A percentile compares a stretch with the other conserved stretches of the same genome.
phyloP scores from a whole-genome alignment of 805 yeast species.

The Suhomyces emberorum region DNA sequence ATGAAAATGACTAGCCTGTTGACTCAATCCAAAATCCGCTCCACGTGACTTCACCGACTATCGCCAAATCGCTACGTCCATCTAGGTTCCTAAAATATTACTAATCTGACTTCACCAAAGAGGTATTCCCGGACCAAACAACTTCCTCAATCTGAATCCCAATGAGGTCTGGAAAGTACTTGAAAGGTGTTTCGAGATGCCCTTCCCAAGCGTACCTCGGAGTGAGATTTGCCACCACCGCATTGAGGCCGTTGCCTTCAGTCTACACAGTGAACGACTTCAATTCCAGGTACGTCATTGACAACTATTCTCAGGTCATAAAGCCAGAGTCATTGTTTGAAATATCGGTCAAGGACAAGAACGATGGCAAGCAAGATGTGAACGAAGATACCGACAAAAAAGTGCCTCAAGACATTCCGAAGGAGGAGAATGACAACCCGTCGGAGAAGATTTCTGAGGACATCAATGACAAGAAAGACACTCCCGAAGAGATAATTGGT shows the following conservation, averaged over 20 bases:
- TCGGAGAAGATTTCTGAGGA: conserved; percentile 1
- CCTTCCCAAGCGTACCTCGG: conserved; percentile 6
- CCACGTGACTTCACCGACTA: not conserved
- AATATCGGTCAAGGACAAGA: conserved; percentile 10
- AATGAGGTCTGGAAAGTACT: conserved; percentile 3
- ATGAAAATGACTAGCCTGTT: too few species aligned
- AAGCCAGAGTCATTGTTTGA: not conserved
- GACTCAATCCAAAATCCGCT: too few species aligned
- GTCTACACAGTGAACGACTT: conserved; percentile 3
- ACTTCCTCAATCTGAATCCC: too few species aligned
- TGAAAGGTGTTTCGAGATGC: conserved; percentile 1
- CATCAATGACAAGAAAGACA: conserved; percentile 15
- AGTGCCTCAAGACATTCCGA: conserved; percentile 15
- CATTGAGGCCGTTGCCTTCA: conserved; percentile 4
- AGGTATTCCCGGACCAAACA: not conserved
- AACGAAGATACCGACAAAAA: conserved; percentile 18
- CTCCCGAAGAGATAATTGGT: not conserved
- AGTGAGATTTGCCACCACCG: conserved; percentile 11
- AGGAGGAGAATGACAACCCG: conserved; percentile 10
- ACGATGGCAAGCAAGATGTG: conserved; percentile 20
- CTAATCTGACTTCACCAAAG: not conserved
- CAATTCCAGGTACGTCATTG: conserved; percentile 4
- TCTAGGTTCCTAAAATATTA: not conserved
- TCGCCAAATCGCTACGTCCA: not conserved
- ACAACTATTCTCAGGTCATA: not conserved